phyloP scores from a whole-genome alignment of 768 basidiomycete species.

The Cystoderma amianthinum region DNA sequence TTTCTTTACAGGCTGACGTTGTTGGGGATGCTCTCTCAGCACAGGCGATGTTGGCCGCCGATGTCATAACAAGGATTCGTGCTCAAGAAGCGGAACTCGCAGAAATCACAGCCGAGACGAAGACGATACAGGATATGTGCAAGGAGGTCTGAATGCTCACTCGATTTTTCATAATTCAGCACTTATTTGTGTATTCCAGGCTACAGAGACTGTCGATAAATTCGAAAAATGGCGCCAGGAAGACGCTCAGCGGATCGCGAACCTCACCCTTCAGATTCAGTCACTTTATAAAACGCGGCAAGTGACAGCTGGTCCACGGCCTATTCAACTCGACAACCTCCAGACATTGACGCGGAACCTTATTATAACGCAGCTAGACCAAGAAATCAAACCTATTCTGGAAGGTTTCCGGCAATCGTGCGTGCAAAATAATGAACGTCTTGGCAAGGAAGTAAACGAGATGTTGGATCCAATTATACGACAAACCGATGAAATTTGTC shows the following conservation, averaged over 20 bases:
- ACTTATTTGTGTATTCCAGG: background rate
- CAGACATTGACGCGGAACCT: conserved; percentile 3
- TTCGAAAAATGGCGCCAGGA: conserved; percentile 12
- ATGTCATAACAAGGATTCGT: conserved; percentile 9
- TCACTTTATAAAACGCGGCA: conserved; percentile 8
- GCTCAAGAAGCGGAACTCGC: conserved; percentile 18
- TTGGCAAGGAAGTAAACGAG: conserved; percentile 17
- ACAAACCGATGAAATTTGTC: conserved; percentile 20
- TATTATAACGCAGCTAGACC: conserved; percentile 13
- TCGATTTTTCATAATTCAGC: background rate
- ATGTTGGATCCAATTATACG: conserved; percentile 22
- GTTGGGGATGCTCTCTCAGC: background rate
- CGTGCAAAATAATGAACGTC: conserved; percentile 12
- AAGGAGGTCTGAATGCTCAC: conserved; percentile 11
- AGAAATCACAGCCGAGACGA: conserved; percentile 27
- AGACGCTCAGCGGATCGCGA: conserved; percentile 13
- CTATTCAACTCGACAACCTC: conserved; percentile 11
- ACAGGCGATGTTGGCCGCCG: conserved; percentile 4
- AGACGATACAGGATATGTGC: conserved; percentile 27
- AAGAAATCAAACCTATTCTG: conserved; percentile 16
- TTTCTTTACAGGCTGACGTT: background rate
- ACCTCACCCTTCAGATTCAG: conserved; percentile 16
- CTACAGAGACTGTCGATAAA: conserved; percentile 10
- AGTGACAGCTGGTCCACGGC: background rate
- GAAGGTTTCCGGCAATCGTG: conserved; percentile 14